Evolutionary conservation across 2,329 filamentous ascomycete genomes (phyloP).

Genomic region (Xylaria sp.): DNA sequence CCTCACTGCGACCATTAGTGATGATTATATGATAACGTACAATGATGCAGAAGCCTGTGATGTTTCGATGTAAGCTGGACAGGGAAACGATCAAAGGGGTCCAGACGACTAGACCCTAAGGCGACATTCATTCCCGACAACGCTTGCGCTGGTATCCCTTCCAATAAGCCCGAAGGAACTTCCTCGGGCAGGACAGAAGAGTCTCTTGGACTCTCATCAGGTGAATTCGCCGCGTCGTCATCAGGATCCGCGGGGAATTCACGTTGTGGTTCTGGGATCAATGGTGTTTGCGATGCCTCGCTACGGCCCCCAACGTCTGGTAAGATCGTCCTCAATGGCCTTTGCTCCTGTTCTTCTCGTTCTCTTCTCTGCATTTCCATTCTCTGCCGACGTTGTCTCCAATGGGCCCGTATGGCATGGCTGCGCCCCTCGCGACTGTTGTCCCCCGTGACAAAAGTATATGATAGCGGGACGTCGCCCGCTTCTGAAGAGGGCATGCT

Average conservation of each 20-base stretch:
- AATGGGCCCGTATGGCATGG: constrained; percentile 31
- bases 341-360: constrained; percentile 28
- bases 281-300: neutral
- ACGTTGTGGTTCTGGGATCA: neutral
- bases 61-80: constrained; percentile 49
- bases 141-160: constrained; percentile 39
- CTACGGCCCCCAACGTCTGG: neutral
- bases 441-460: constrained; percentile 26
- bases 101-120: constrained; percentile 44
- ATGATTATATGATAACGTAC: constrained; percentile 40
- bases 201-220: neutral
- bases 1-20: constrained; percentile 38
- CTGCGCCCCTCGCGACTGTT: constrained; percentile 27
- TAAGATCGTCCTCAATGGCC: constrained; percentile 16
- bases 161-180: neutral
- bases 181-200: neutral
- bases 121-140: constrained; percentile 47
- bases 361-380: constrained; percentile 25
- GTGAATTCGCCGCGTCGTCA: neutral
- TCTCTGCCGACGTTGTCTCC: constrained; percentile 31
- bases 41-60: constrained; percentile 52
- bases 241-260: neutral
- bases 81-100: constrained; percentile 52
- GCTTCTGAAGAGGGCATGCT: constrained; percentile 25
- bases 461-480: constrained; percentile 21